Percentiles rank a stretch among this genome's conserved stretches.
These are phyloP conservation scores for Rosa hybrid DNA, from an alignment of 331 rosid genomes.

Conservation along the genomic window DNA sequence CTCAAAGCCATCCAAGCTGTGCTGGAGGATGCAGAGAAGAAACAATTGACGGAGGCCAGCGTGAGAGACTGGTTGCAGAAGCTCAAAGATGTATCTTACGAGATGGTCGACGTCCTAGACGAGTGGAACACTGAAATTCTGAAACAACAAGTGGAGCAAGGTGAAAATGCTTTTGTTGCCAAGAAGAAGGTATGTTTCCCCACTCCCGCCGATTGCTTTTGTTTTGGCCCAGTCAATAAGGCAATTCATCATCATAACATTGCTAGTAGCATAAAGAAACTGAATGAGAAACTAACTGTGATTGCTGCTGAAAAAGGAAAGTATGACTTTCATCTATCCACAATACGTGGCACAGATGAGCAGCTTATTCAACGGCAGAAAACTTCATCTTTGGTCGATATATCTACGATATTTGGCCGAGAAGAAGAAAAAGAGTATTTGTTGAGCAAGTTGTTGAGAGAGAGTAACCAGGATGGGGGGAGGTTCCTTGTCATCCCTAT, in stretches of 20 bases:
- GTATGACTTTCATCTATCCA: not conserved
- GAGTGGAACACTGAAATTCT: not conserved
- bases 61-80: not conserved
- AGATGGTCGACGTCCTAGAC: not conserved
- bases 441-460: not conserved
- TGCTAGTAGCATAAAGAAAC: not conserved
- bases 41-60: not conserved
- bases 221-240: not conserved
- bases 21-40: not conserved
- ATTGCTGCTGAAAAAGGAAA: not conserved
- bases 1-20: not conserved
- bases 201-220: not conserved
- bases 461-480: not conserved
- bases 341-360: not conserved
- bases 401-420: too few relatives aligned
- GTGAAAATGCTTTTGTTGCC: not conserved
- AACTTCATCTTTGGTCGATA: not conserved
- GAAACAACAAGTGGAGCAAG: too few relatives aligned
- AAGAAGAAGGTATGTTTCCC: not conserved
- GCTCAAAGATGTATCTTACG: not conserved
- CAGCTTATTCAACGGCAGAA: not conserved
- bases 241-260: not conserved
- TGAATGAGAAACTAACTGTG: not conserved
- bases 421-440: not conserved
- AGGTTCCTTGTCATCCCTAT: not conserved